Base-by-base conservation (phyloP, 1,284 basidiomycete genomes). In the Ceratobasidium sp. region DNA sequence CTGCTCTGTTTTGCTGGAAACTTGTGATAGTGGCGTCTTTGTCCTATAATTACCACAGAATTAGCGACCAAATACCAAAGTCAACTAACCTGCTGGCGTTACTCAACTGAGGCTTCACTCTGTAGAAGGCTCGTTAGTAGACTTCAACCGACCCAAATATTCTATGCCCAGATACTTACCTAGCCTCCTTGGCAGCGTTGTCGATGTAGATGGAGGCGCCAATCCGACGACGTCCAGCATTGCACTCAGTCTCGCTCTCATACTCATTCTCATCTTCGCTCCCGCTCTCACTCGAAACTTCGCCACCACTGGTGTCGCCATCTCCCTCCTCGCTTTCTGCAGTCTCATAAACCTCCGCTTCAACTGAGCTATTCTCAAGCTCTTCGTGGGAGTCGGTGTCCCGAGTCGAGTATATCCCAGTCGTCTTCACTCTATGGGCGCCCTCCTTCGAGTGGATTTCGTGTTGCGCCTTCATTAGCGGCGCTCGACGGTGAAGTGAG, bases 261-360 rank as follows among this genome's bases (percentile, higher is more conserved):
- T 15, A 24, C 22, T 54, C 53, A 27, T 29, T 54, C 53, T 54
- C 53, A 9, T 54, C 53, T 17, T 54, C 53, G 48, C 48, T 50
- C 4, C 24, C 48, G 14, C 24, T 22, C 48, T 50, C 48, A 22
- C 14, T 50, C 48, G 2, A 17, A 50, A 19, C 48, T 22, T 3
- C 48, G 48, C 3, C 24, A 17, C 2, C 4, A 17, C 24, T 17
- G 14, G 19, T 5, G 6, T 50, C 48, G 48, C 48, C 15, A n/a
- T n/a, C n/a, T n/a, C n/a, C n/a, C n/a, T n/a, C n/a, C n/a, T 6
- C 48, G 24, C 8, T 19, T 6, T 22, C 15, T 15, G 48, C n/a
- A n/a, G n/a, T n/a, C n/a, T 15, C 48, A 6, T 50, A 50, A 15
- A 6, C 48, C 15, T 50, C n/a, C 22, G 27, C 22, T 24, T 27